phyloP scores from a whole-genome alignment of 2,329 filamentous ascomycete genomes.

The Colletotrichum endophyticum region DNA sequence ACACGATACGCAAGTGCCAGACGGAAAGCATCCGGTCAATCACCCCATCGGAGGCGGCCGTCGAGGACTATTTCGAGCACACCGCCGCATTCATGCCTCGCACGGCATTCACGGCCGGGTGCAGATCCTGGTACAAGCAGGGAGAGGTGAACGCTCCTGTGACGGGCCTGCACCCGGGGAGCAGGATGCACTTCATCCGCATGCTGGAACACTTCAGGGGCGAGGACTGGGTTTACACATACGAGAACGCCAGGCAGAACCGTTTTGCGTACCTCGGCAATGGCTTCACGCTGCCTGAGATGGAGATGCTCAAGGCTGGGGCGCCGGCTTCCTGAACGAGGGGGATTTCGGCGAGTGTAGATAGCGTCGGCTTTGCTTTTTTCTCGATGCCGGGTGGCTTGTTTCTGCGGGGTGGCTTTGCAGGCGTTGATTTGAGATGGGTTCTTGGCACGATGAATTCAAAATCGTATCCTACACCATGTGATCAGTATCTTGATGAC shows the following conservation, averaged over 20 bases:
- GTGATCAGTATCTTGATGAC: not conserved
- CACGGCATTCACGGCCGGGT: conserved; percentile 52
- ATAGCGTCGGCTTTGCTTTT: not conserved
- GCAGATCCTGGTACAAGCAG: conserved; percentile 58
- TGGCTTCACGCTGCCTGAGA: conserved; percentile 54
- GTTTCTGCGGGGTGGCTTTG: not conserved
- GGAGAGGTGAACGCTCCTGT: conserved; percentile 48
- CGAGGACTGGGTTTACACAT: conserved; percentile 59
- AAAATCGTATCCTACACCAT: not conserved
- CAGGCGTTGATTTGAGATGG: conserved; percentile 4
- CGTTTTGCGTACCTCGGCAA: conserved; percentile 59
- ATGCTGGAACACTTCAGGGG: conserved; percentile 55
- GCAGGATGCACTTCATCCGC: conserved; percentile 56
- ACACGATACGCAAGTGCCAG: conserved; percentile 54
- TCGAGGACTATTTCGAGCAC: conserved; percentile 56
- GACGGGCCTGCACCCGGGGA: conserved; percentile 55
- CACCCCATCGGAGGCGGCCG: conserved; percentile 47
- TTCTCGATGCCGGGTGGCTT: not conserved
- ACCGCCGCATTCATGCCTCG: conserved; percentile 56
- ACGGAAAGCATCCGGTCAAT: conserved; percentile 53
- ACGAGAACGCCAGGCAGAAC: conserved; percentile 41
- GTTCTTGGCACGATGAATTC: not conserved
- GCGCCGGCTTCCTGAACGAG: not conserved
- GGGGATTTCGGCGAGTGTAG: not conserved
- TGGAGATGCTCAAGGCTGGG: conserved; percentile 18